These are phyloP conservation scores for Reticulascus tulasneorum DNA, from an alignment of 2,329 filamentous ascomycete genomes.

Conservation along the genomic window DNA sequence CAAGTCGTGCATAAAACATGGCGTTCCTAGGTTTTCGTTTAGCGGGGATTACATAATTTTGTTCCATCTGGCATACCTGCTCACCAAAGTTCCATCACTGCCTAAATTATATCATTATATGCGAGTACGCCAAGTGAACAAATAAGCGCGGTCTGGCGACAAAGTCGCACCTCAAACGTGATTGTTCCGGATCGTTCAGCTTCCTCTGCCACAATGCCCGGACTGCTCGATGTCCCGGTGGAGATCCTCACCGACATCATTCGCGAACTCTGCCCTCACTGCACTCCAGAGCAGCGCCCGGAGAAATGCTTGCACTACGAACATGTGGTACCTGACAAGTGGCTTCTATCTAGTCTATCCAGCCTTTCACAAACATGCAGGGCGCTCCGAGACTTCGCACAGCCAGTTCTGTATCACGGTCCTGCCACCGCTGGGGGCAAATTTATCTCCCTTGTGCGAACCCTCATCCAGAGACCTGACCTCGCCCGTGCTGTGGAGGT, in stretches of 20 bases:
- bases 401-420: conserved; percentile 2
- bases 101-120: too few relatives aligned
- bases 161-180: too few relatives aligned
- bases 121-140: too few relatives aligned
- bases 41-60: too few relatives aligned
- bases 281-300: not conserved
- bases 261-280: conserved; percentile 3
- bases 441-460: not conserved
- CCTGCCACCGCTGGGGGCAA: not conserved
- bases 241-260: conserved; percentile 2
- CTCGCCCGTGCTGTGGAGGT: not conserved
- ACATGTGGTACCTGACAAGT: not conserved
- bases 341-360: not conserved
- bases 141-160: too few relatives aligned
- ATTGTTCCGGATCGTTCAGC: too few relatives aligned
- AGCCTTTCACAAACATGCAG: conserved; percentile 1
- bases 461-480: conserved; percentile 1
- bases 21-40: too few relatives aligned
- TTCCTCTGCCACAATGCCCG: conserved; percentile 2
- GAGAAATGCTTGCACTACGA: conserved; percentile 2
- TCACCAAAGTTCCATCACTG: too few relatives aligned
- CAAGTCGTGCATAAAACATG: too few relatives aligned
- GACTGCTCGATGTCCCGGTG: not conserved
- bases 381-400: not conserved
- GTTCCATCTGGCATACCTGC: too few relatives aligned